Base-by-base conservation (phyloP, 2,329 filamentous ascomycete species). In the Cucurbitaria berberidis region DNA sequence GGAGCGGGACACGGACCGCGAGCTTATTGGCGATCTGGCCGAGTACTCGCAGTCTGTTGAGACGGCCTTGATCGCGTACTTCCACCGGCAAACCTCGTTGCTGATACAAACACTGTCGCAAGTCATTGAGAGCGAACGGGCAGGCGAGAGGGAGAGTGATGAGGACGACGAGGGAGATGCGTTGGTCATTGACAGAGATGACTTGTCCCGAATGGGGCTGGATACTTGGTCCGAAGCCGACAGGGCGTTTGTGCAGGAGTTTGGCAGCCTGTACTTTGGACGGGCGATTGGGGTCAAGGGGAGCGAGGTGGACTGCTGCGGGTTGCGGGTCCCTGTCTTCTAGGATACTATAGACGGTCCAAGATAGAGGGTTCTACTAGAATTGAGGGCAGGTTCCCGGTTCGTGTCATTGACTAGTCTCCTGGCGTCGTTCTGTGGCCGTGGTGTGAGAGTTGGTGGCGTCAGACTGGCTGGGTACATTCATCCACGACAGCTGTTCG, bases 31-130 rank as follows among this genome's bases (percentile, higher is more conserved):
- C 30, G 75, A 81, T 52, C 59, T 80, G 22, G 72, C 75, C 5
- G 74, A 68, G 29, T 70, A 73, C 43, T 78, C 81, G n/a, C 76
- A 78, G 35, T 62, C 57, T 26, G 30, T 84, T 10, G 88, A 92
- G 68, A 86, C 91, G 55, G 84, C 87, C 35, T 84, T 91, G 45
- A 89, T 93, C 48, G 87, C 89, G 1, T 95, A 92, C 73, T 93
- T 93, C 73, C 90, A 93, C 74, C 85, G 89, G 1, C 80, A 91
- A 45, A 92, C 90, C 0, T 83, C 84, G 2, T 80, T 84, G 62
- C 81, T 91, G 38, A 76, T 93, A 19, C 81, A 81, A 0, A 82
- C 84, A 3, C 72, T 92, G 47, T 81, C 82, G 0, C 84, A 87
- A 56, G 76, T 90, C 3, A 82, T 90, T 5, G 82, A 85, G 49